Percentiles rank a stretch among this genome's conserved stretches.
phyloP scores from a whole-genome alignment of 1,139 yeast species.

The Sugiyamaella xylanicola region DNA sequence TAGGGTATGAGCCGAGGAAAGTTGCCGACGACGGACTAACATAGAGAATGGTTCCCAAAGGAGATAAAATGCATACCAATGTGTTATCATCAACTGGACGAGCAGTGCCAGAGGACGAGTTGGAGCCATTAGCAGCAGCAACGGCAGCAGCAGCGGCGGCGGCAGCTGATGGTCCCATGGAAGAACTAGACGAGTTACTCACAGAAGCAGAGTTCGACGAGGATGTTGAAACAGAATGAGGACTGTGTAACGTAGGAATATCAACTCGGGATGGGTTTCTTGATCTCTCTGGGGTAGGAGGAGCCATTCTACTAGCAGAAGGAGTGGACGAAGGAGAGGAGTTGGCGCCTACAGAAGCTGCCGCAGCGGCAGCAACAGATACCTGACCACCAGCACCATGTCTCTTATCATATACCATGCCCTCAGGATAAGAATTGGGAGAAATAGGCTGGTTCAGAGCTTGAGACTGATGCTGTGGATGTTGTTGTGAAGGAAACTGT shows the following conservation, averaged over 20 bases:
- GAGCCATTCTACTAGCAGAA: background rate
- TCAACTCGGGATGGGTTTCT: background rate
- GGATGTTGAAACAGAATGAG: background rate
- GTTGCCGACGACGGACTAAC: slow-evolving; percentile 17
- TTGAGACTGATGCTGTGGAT: background rate
- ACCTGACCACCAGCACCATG: background rate
- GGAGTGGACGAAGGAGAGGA: background rate
- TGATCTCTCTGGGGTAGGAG: slow-evolving; percentile 2
- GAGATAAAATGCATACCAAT: slow-evolving; percentile 18
- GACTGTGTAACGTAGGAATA: slow-evolving; percentile 4
- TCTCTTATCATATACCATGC: background rate
- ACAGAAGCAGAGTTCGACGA: background rate
- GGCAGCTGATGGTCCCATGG: background rate
- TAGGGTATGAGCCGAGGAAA: slow-evolving; percentile 16
- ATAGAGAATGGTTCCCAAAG: slow-evolving; percentile 20
- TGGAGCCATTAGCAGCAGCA: background rate
- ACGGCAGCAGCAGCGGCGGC: background rate
- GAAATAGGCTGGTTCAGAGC: background rate
- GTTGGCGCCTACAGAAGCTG: background rate
- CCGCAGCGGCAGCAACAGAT: background rate
- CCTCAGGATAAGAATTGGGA: background rate
- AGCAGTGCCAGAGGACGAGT: background rate
- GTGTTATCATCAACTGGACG: background rate
- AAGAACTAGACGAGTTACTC: background rate
- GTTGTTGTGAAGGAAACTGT: background rate